Evolutionary conservation across 257 asterid species (phyloP), one percentile per base, ranked within the genome.

Genomic region (Nicotiana sylvestris): DNA sequence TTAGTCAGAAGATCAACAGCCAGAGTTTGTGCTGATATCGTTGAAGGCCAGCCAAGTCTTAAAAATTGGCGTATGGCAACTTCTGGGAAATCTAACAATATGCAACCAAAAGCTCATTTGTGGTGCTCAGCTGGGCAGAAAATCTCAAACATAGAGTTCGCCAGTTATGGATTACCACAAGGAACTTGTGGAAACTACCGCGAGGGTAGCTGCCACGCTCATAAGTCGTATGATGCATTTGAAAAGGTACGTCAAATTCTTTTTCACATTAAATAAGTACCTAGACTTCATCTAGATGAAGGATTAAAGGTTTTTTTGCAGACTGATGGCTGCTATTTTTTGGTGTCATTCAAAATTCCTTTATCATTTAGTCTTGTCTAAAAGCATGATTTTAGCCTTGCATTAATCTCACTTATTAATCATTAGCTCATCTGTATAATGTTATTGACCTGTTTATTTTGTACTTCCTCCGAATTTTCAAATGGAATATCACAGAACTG

Each of bases 1-100:
- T 66, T 84, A 43, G 78, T 65, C 21, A 84, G 64, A 76, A 80
- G 86, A 84, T 35, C 86, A 82, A 55, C 60, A 51, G 25, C 58
- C 17, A 84, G 77, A 67, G 81, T 43, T 30, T 80, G 49, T 27
- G 81, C 68, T 29, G 76, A 49, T 66, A 21, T 46, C 11, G 37
- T 81, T 39, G 81, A 82, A 74, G 77, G 65, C 9, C 82, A 83
- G 17, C 85, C 62, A 30, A 65, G 49, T 12, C 74, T 83, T 16
- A 62, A 51, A 51, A 76, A 66, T 53, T 77, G 66, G 65, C 82
- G 33, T 6, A 53, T 65, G 35, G 37, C 56, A 77, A 43, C 77
- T 3, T 65, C 49, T 17, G 78, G 78, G 12, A 65, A 64, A 77
- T 27, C 60, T 18, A 56, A 77, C 21, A 53, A 9, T 37, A 32